Base-by-base conservation (phyloP, 1,284 basidiomycete species). In the Sporisorium graminicola region DNA sequence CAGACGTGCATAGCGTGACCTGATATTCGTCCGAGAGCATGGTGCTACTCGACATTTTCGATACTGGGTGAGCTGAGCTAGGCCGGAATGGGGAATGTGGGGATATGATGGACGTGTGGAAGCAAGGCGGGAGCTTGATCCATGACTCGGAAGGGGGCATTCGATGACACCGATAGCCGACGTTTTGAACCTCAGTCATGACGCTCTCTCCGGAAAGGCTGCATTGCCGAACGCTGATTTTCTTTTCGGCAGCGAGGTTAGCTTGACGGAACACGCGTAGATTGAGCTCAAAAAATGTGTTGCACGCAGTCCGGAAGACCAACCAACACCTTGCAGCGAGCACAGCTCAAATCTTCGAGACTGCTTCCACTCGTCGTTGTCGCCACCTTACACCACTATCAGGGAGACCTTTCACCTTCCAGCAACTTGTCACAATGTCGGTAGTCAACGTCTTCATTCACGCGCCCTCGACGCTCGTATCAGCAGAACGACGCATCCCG, bases 371-470 rank as follows among this genome's bases (percentile, higher is more conserved):
- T n/a, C n/a, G n/a, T n/a, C n/a, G n/a, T n/a, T n/a, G n/a, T n/a
- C n/a, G n/a, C n/a, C n/a, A n/a, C 10, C 63, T 24, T 42, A 26
- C 26, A 13, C 29, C 13, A 16, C 57, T 42, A 14, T 29, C 40
- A 33, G 5, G n/a, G 9, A 33, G 9, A 13, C 37, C 18, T 14
- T 18, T 26, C 26, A n/a, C 6, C 22, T 27, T 4, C 26, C 42
- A 46, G 8, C 37, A 29, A 35, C 9, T 26, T 10, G 3, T n/a
- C 40, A 69, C 31, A 24, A 82, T 82, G 80, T 78, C 80, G 18
- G 71, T 65, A 10, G 55, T 76, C 31, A 79, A 70, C 43, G 27
- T 82, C 58, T 80, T 80, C 54, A 74, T 82, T 42, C 80, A 82
- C 63, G 64, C 77, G 0, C 77, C 79, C 0, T 77, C 81, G 3